Evolutionary conservation across 331 rosid genomes (phyloP).

Genomic region (Prunus yedoensis): DNA sequence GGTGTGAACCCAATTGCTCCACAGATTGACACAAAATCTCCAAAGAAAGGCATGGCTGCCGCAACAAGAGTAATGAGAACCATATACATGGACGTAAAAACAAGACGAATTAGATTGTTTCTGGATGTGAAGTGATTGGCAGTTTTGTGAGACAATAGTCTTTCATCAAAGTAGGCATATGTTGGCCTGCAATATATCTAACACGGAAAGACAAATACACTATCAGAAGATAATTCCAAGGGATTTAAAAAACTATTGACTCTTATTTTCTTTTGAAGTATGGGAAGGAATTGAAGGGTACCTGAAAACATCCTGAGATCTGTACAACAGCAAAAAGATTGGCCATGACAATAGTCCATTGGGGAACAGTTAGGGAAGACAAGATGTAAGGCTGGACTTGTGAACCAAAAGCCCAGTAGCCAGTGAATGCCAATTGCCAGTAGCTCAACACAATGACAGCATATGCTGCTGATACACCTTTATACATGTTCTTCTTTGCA

Average conservation of each 20-base stretch:
- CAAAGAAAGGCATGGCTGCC: slow-evolving; percentile 68
- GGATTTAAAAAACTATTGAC: too few species aligned
- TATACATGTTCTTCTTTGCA: slow-evolving; percentile 65
- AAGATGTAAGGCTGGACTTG: slow-evolving; percentile 65
- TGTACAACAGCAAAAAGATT: slow-evolving; percentile 76
- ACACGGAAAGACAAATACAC: neutral
- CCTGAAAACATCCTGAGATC: slow-evolving; percentile 81
- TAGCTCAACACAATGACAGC: slow-evolving; percentile 54
- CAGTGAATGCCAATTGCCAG: slow-evolving; percentile 61
- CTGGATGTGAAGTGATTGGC: slow-evolving; percentile 10
- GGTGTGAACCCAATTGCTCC: slow-evolving; percentile 78
- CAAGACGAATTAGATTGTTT: slow-evolving; percentile 38
- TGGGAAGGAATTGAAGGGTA: slow-evolving; percentile 2
- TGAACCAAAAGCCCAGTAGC: slow-evolving; percentile 84
- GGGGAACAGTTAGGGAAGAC: slow-evolving; percentile 51
- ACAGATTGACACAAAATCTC: slow-evolving; percentile 72
- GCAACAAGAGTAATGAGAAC: slow-evolving; percentile 51
- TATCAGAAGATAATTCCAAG: neutral
- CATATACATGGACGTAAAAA: slow-evolving; percentile 47
- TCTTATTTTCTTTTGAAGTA: neutral
- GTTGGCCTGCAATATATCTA: slow-evolving; percentile 85
- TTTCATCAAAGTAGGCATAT: slow-evolving; percentile 63
- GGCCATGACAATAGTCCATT: slow-evolving; percentile 76
- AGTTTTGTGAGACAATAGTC: slow-evolving; percentile 27
- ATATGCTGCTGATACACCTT: slow-evolving; percentile 67